Evolutionary conservation across 2,329 filamentous ascomycete genomes (phyloP), one percentile per base, ranked within the genome.

Genomic region (Epichloe coenophiala): DNA sequence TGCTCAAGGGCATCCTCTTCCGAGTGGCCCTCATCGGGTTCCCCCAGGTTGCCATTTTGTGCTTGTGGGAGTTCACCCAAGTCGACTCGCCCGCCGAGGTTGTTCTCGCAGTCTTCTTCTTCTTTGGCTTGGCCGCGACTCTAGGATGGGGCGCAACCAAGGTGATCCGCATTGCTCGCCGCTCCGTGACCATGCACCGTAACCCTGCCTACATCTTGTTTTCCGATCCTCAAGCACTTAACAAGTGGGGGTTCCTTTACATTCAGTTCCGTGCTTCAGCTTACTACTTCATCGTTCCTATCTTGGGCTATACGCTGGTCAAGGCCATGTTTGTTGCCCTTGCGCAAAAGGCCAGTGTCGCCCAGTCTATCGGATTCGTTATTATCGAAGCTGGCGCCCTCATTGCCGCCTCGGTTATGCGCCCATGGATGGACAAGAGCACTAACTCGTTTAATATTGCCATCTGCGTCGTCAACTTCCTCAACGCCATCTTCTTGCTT

Each of bases 361-460:
- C 83, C 19, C 89, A 95, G 68, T 88, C 88, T 9, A 75, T 96
- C 52, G 86, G 83, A 15, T 76, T 96, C 52, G 74, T 97, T 40
- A 73, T 96, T 53, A 81, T 96, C 51, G 91, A 97, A 68, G 84
- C 84, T 2, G 79, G 69, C 48, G 83, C 86, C 59, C 75, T 97
- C 51, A 84, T 95, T 59, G 81, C 71, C 21, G 82, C 88, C 51
- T 85, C 82, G 53, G 83, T 95, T 49, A 71, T 96, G 58, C 83
- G 88, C 53, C 91, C 91, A 17, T 97, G 88, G 85, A 97, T 97
- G 91, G 91, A 96, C 75, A 95, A 95, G 80, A 91, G 90, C 72
- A 95, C 88, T 54, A 97, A 96, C 68, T 83, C 84, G 45, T 95
- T 95, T 77, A 96, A 96, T 71, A 95, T 97, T 61, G 80, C 88